Base-by-base conservation (phyloP, 371 early-diverging fungal genomes). In the Haplosporangium sp. region DNA sequence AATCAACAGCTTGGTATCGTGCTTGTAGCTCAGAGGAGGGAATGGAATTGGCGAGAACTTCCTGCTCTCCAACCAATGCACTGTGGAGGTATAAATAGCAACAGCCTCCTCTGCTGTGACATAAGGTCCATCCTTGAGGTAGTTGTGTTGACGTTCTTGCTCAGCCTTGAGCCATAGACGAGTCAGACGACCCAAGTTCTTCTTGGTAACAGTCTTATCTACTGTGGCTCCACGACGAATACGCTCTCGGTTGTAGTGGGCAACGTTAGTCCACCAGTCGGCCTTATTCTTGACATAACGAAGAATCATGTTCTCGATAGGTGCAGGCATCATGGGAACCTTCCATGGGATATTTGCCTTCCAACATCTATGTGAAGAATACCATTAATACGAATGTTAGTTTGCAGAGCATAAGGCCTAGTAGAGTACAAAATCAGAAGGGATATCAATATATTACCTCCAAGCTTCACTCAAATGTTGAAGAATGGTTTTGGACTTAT, bases 301-400 rank as follows among this genome's bases (percentile, higher is more conserved):
- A 67, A 98, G 85, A 73, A 99, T 98, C 95, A 99, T 96, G 86
- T 97, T 97, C 83, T 98, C 98, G 75, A 99, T 93, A 7, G 99
- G 96, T n/a, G 91, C 92, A 42, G 98, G 98, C 88, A 98, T 88
- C 56, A 98, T 98, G 61, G 97, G 98, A 34, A 99, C 99, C 84
- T 98, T 97, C 99, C 98, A 99, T 63, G 97, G 97, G 73, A 98
- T 96, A 83, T 99, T 98, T 57, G 99, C 98, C 87, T 99, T 99
- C 98, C 98, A 99, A 84, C 95, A 93, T 62, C 76, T 75, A 50
- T 42, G 10, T 6, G 34, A 44, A 19, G 48, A 27, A 34, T 34
- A 57, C 7, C 50, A 48, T 50, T 44, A 52, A 52, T 1, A 27
- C 27, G 27, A 27, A 27, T 27, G 27, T 27, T 27, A 27, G 27